Evolutionary conservation across 768 basidiomycete species (phyloP), one percentile per base, ranked within the genome.

Genomic region (Lactarius hengduanensis): DNA sequence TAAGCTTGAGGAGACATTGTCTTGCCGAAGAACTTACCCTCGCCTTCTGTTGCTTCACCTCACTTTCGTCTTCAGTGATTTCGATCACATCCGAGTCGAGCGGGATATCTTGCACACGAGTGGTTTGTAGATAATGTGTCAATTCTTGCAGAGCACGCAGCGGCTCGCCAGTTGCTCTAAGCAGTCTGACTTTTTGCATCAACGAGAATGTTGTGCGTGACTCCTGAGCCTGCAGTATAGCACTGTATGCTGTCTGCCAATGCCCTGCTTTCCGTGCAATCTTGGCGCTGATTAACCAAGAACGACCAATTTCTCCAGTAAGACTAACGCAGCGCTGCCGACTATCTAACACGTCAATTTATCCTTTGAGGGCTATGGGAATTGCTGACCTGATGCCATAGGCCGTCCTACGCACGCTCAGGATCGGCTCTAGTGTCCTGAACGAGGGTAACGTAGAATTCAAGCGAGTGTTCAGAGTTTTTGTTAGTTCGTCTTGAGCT

Each of bases 171-270:
- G 82, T 86, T 4, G 86, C 86, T 69, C 89, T 88, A 65, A 91
- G 78, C 5, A 98, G 84, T 74, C 94, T 98, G 1, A 93, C 92
- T 72, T 89, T 94, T 74, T 98, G 92, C 59, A 98, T 82, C 77
- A 96, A 97, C 20, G 89, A 85, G 73, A 89, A 94, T 0, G 83
- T 83, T 0, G 87, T 83, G 26, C 85, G 81, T 69, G 80, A 81
- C 72, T 92, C 88, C 63, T 88, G 84, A 0, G 95, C 94, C 77
- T 99, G 97, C 0, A 99, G 82, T 69, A 91, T 86, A 7, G 97
- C 95, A 72, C 92, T 97, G 74, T 98, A 99, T 2, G 97, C 94
- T 0, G 96, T 98, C 78, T 98, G 96, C 81, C 86, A 89, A 74
- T 98, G 95, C 0, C 93, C 91, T 3, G 95, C 92, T 74, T 98